phyloP scores from a whole-genome alignment of 352 stramenopile genomes.

The Sclerospora graminicola region DNA sequence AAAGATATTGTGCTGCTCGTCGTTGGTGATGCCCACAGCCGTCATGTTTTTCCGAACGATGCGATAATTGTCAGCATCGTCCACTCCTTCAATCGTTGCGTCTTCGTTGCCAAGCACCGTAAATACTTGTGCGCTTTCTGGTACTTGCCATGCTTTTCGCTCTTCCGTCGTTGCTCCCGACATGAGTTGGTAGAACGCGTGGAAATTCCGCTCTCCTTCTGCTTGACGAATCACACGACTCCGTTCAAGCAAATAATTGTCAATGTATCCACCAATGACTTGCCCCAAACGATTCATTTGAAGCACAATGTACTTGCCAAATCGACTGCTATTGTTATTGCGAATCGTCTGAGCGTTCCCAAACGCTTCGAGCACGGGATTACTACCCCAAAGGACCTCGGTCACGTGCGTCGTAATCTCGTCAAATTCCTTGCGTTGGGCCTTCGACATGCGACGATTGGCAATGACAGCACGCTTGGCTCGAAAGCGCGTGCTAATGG shows the following conservation, averaged over 20 bases:
- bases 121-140: constrained; percentile 37
- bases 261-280: constrained; percentile 73
- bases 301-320: constrained; percentile 84
- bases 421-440: constrained; percentile 61
- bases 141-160: constrained; percentile 43
- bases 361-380: constrained; percentile 79
- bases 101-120: constrained; percentile 59
- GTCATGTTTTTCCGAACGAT: constrained; percentile 55
- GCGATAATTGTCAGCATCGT: constrained; percentile 60
- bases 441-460: constrained; percentile 69
- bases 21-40: constrained; percentile 55
- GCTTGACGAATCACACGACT: constrained; percentile 82
- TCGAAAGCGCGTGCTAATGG: constrained; percentile 58
- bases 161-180: constrained; percentile 47
- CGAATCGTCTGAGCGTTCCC: constrained; percentile 81
- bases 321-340: constrained; percentile 83
- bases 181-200: constrained; percentile 91
- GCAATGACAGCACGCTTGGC: constrained; percentile 62
- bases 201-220: constrained; percentile 88
- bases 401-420: constrained; percentile 62
- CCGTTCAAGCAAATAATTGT: constrained; percentile 90
- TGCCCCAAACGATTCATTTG: constrained; percentile 77
- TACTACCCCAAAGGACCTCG: constrained; percentile 68
- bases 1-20: constrained; percentile 68
- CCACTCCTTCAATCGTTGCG: constrained; percentile 59